Conservation (phyloP, 176 grass and related monocot species). For the Metroxylon sagu region DNA sequence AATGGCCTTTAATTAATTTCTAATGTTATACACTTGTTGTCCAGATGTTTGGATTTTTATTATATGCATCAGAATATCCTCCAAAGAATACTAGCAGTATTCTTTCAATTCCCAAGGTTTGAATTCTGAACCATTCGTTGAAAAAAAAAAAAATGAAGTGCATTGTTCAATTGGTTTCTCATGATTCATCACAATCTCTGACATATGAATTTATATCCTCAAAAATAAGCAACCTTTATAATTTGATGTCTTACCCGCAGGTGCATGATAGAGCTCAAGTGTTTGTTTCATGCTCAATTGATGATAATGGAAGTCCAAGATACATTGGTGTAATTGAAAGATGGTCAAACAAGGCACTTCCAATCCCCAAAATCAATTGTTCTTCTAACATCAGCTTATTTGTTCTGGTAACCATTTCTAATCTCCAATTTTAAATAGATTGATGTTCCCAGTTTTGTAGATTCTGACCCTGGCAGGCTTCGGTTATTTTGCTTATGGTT, state of each 20-base stretch:
- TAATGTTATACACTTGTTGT: conserved; percentile 30
- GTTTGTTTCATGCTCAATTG: conserved; percentile 64
- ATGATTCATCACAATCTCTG: too few relatives aligned
- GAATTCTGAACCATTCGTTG: not conserved
- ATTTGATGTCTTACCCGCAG: conserved; percentile 26
- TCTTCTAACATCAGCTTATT: conserved; percentile 54
- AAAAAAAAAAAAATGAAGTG: too few relatives aligned
- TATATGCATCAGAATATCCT: conserved; percentile 63
- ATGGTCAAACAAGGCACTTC: conserved; percentile 65
- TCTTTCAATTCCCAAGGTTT: conserved; percentile 76
- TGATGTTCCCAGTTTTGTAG: not conserved
- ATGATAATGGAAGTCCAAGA: conserved; percentile 32
- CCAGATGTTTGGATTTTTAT: conserved; percentile 93
- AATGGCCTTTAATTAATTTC: not conserved
- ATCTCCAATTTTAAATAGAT: not conserved
- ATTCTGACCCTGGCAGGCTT: too few relatives aligned
- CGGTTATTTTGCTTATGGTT: too few relatives aligned
- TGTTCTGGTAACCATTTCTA: conserved; percentile 63
- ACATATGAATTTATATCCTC: too few relatives aligned
- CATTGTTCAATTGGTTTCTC: too few relatives aligned
- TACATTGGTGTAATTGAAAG: conserved; percentile 74
- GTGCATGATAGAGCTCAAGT: conserved; percentile 97
- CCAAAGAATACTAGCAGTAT: conserved; percentile 37
- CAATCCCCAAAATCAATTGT: conserved; percentile 59
- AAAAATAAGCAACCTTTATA: not conserved